A percentile compares a stretch with the other conserved stretches of the same genome.
These are phyloP conservation scores for Paraleonurus japonicus DNA, from an alignment of 257 asterid species.

Conservation along the genomic window DNA sequence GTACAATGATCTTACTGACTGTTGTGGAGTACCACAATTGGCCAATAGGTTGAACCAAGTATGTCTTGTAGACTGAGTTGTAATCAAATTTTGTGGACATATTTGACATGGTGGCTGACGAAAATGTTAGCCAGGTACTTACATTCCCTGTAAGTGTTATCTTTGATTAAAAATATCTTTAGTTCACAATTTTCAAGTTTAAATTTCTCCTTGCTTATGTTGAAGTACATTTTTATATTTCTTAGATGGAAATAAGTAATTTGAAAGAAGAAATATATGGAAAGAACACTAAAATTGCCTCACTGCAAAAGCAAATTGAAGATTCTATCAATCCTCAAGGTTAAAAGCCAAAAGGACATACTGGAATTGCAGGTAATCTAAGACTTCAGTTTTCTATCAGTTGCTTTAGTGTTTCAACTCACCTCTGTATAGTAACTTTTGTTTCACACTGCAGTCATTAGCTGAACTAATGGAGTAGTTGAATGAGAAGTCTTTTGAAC, in stretches of 20 bases:
- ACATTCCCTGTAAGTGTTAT: no score
- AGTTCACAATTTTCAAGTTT: no score
- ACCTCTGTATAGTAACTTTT: conserved; percentile 21
- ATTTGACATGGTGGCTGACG: no score
- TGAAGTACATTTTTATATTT: conserved; percentile 21
- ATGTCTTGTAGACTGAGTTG: no score
- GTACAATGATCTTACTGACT: no score
- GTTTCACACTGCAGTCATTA: conserved; percentile 52
- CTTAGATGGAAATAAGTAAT: conserved; percentile 67
- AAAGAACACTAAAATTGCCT: conserved; percentile 73
- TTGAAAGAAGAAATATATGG: conserved; percentile 70
- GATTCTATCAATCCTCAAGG: conserved; percentile 51
- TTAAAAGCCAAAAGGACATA: conserved; percentile 47
- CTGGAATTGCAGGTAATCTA: conserved; percentile 64
- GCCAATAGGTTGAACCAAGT: no score
- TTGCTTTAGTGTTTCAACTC: conserved; percentile 9
- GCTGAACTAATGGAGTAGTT: conserved; percentile 76
- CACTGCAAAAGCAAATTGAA: conserved; percentile 68
- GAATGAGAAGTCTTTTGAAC: conserved; percentile 94
- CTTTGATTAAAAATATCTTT: no score
- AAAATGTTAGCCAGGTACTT: no score
- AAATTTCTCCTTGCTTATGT: conserved; percentile 18
- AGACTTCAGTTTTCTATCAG: conserved; percentile 10
- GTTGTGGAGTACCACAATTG: no score
- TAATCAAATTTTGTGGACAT: no score